Conservation (phyloP, 2,329 filamentous ascomycete genomes). For the Penicillium aurantiogriseum region DNA sequence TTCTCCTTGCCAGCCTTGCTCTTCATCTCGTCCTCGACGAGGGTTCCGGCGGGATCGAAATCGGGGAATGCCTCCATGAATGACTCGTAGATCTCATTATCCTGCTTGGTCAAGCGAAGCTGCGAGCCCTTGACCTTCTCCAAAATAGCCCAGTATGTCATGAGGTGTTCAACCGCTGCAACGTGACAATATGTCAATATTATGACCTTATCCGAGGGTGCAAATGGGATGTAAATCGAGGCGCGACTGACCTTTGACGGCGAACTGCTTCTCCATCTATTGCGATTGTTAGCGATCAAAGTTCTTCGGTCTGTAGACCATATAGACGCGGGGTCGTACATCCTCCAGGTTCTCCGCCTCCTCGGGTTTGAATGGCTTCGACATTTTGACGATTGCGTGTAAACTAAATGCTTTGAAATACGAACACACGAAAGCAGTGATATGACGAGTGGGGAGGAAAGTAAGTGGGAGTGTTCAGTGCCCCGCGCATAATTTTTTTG, state of each 20-base stretch:
- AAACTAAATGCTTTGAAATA: neutral
- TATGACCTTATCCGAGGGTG: neutral
- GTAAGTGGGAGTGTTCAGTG: slow-evolving; percentile 13
- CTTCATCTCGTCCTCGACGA: slow-evolving; percentile 96
- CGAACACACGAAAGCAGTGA: neutral
- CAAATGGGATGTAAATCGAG: neutral
- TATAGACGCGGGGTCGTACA: slow-evolving; percentile 44
- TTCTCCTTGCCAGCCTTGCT: slow-evolving; percentile 90
- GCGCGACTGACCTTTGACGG: slow-evolving; percentile 72
- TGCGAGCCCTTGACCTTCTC: slow-evolving; percentile 86
- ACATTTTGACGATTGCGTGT: slow-evolving; percentile 31
- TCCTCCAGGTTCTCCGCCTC: slow-evolving; percentile 69
- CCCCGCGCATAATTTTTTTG: slow-evolving; percentile 38
- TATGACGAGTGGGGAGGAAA: slow-evolving; percentile 3
- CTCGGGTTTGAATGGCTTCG: slow-evolving; percentile 54
- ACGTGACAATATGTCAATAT: slow-evolving; percentile 9
- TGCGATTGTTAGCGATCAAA: slow-evolving; percentile 24
- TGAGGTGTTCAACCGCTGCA: slow-evolving; percentile 83
- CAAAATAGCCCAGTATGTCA: slow-evolving; percentile 95
- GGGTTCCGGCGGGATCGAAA: slow-evolving; percentile 75
- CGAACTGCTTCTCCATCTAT: slow-evolving; percentile 98
- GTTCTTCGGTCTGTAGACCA: neutral
- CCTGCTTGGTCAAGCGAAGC: slow-evolving; percentile 86
- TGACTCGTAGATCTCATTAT: slow-evolving; percentile 91
- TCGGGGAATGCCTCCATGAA: slow-evolving; percentile 87